Evolutionary conservation across 2,329 filamentous ascomycete genomes (phyloP), one percentile per base, ranked within the genome.

Genomic region (Pestalotiopsis fici): DNA sequence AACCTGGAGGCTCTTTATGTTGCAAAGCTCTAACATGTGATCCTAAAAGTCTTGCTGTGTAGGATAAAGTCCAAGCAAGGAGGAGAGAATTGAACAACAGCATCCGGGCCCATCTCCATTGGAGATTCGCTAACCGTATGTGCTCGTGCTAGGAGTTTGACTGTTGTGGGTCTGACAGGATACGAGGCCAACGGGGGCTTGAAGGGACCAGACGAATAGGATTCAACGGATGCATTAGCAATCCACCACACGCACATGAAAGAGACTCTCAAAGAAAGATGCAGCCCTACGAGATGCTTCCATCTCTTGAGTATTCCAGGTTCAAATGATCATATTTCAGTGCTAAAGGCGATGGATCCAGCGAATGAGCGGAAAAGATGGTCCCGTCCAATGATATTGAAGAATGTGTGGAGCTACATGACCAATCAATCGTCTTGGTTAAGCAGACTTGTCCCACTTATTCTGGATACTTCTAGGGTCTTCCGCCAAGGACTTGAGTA

Each of bases 401-500:
- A 25, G 4, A 15, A n/a, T 7, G 21, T 21, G 5, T 18, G 11
- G 13, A 3, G 6, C 18, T 11, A n/a, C 9, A 21, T 9, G 43
- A 50, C 43, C 43, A 50, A 50, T 50, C 43, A 50, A n/a, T 9
- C 43, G 18, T 6, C 1, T 23, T 50, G 18, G 43, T n/a, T n/a
- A n/a, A n/a, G 9, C 23, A 37, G 31, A 1, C 23, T 12, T 5
- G 28, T 21, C 59, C 37, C 59, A 23, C 27, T 60, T 60, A 35
- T 62, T 62, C 59, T 28, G 37, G 59, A 62, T 23, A 39, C 35
- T 62, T 62, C 59, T 31, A 60, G 57, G 57, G 28, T 35, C 3
- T 60, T 60, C 57, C 28, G 28, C 57, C 31, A 31, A 60, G n/a
- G 13, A 21, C 5, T 57, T 21, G 3, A 57, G 23, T 35, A 61